Percentiles rank a stretch among this genome's conserved stretches.
Conservation (phyloP, 1,284 basidiomycete species). For the Ganoderma boninense region DNA sequence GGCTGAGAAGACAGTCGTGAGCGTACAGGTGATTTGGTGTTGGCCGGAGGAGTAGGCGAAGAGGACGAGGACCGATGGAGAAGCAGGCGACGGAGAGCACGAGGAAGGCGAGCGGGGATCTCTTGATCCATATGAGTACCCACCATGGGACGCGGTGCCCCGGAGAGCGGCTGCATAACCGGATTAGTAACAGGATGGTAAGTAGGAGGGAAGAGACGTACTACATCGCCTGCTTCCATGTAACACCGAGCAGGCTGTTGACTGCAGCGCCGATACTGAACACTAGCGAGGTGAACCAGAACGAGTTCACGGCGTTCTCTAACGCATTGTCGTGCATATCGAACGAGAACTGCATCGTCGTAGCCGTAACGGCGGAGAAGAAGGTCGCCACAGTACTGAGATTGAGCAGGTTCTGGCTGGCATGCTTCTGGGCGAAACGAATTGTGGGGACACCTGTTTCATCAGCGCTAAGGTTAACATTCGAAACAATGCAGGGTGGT, state of each 20-base stretch:
- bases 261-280: constrained; percentile 81
- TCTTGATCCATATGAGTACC: constrained; percentile 83
- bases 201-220: constrained; percentile 51
- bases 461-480: constrained; percentile 10
- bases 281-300: constrained; percentile 79
- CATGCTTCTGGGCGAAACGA: constrained; percentile 77
- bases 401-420: constrained; percentile 71
- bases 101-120: constrained; percentile 78
- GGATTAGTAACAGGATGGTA: too few relatives aligned
- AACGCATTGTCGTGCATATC: constrained; percentile 43
- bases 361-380: constrained; percentile 80
- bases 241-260: constrained; percentile 74
- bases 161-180: constrained; percentile 58
- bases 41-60: constrained; percentile 73
- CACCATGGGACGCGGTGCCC: constrained; percentile 79
- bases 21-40: constrained; percentile 66
- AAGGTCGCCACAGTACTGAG: constrained; percentile 80
- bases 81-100: constrained; percentile 78
- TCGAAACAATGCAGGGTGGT: not conserved
- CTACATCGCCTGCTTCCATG: constrained; percentile 85
- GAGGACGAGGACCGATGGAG: constrained; percentile 70
- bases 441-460: constrained; percentile 73
- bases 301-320: constrained; percentile 66
- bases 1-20: constrained; percentile 77
- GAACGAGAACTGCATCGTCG: constrained; percentile 74